Evolutionary conservation across 2,329 filamentous ascomycete genomes (phyloP).

Genomic region (Ophidiomyces ophidiicola): DNA sequence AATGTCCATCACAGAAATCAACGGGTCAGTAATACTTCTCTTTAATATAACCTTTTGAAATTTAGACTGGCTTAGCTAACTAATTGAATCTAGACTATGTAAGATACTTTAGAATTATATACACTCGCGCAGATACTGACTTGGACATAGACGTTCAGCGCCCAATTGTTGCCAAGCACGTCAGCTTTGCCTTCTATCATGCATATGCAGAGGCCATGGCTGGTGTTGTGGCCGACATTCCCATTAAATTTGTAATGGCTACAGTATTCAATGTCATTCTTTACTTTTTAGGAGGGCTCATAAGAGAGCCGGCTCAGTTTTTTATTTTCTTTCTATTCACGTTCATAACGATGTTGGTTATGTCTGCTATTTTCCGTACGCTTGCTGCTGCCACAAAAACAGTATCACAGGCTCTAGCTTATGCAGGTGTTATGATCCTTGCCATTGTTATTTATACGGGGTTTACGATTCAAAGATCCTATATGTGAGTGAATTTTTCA

Average conservation of each 20-base stretch:
- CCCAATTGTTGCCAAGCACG: constrained; percentile 84
- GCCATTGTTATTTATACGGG: constrained; percentile 55
- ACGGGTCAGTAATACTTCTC: constrained; percentile 26
- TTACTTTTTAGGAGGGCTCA: constrained; percentile 76
- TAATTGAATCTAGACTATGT: constrained; percentile 16
- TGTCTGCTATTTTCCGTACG: constrained; percentile 48
- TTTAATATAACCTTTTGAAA: not conserved
- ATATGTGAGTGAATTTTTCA: constrained; percentile 16
- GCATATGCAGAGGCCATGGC: constrained; percentile 75
- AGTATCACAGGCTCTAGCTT: constrained; percentile 51
- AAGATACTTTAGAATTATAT: constrained; percentile 2
- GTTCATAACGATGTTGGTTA: constrained; percentile 45
- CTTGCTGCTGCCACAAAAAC: constrained; percentile 48
- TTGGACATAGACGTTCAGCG: constrained; percentile 64
- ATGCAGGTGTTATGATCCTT: constrained; percentile 42
- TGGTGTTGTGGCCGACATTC: constrained; percentile 76
- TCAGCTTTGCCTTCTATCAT: constrained; percentile 78
- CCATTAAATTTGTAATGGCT: constrained; percentile 63
- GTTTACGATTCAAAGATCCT: constrained; percentile 44
- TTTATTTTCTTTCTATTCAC: constrained; percentile 54
- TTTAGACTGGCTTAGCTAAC: not conserved
- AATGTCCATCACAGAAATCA: constrained; percentile 58
- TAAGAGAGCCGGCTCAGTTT: constrained; percentile 36
- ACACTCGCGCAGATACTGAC: not conserved
- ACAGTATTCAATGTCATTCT: constrained; percentile 67